phyloP scores from a whole-genome alignment of 768 basidiomycete species.

The Tylopilus sp. region DNA sequence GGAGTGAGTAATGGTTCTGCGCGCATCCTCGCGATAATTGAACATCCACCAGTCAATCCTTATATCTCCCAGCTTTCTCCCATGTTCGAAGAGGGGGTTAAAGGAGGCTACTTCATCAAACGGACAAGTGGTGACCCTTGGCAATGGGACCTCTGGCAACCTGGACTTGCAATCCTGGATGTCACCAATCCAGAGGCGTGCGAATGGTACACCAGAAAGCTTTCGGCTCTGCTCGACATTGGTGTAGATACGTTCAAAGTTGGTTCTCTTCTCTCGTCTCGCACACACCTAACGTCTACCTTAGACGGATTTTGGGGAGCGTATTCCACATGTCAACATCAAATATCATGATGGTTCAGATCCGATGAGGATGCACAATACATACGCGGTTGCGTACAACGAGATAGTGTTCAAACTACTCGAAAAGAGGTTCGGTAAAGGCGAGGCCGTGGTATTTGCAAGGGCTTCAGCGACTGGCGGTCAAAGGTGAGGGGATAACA shows the following conservation, averaged over 20 bases:
- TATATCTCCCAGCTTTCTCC: conserved; percentile 69
- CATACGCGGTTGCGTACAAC: conserved; percentile 69
- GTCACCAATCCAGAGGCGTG: conserved; percentile 54
- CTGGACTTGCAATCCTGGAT: conserved; percentile 60
- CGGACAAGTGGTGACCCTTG: conserved; percentile 62
- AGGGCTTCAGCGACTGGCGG: conserved; percentile 66
- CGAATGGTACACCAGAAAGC: conserved; percentile 45
- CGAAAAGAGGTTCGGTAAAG: conserved; percentile 53
- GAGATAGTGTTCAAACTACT: conserved; percentile 63
- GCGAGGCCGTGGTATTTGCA: conserved; percentile 69
- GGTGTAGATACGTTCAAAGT: conserved; percentile 55
- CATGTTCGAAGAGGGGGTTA: conserved; percentile 64
- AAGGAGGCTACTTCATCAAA: conserved; percentile 70
- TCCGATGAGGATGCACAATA: conserved; percentile 68
- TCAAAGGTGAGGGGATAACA: conserved; percentile 43
- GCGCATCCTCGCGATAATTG: neutral
- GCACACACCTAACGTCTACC: neutral
- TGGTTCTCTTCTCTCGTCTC: neutral
- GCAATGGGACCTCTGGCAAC: conserved; percentile 72
- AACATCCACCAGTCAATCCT: conserved; percentile 52
- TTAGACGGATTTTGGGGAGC: conserved; percentile 75
- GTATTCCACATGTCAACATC: conserved; percentile 65
- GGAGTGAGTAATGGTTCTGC: conserved; percentile 44
- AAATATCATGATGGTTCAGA: conserved; percentile 65
- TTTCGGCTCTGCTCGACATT: conserved; percentile 42